These are phyloP conservation scores for Cladosporium oxysporum DNA, from an alignment of 2,329 filamentous ascomycete genomes.

Conservation along the genomic window DNA sequence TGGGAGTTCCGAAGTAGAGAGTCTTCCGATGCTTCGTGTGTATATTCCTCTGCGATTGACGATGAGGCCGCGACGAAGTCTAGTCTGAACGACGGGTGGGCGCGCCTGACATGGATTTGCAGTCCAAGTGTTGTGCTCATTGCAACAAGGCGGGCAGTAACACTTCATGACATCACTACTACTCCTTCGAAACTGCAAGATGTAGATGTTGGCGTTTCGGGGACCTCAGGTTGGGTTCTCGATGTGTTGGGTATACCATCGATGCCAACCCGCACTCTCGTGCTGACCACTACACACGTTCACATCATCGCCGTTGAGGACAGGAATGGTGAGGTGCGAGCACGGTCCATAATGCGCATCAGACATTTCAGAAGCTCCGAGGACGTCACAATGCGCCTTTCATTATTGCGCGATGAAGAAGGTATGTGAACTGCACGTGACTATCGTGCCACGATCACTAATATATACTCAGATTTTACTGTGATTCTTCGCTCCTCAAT, in stretches of 20 bases:
- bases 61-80: constrained; percentile 39
- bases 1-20: constrained; percentile 56
- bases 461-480: background rate
- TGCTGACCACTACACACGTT: constrained; percentile 59
- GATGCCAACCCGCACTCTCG: constrained; percentile 54
- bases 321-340: constrained; percentile 31
- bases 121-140: constrained; percentile 54
- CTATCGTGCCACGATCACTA: background rate
- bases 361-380: constrained; percentile 56
- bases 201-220: constrained; percentile 32
- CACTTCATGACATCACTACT: constrained; percentile 38
- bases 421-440: constrained; percentile 37
- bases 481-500: constrained; percentile 6
- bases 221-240: constrained; percentile 54
- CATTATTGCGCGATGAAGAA: constrained; percentile 33
- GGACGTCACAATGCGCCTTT: constrained; percentile 52
- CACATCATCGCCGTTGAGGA: constrained; percentile 20
- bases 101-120: constrained; percentile 51
- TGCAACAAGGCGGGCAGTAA: constrained; percentile 49
- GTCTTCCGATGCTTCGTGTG: constrained; percentile 11
- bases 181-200: constrained; percentile 29
- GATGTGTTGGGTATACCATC: constrained; percentile 55
- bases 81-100: constrained; percentile 51
- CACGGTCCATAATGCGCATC: constrained; percentile 49
- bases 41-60: constrained; percentile 21